Base-by-base conservation (phyloP, 345 rosid species). In the Cochlearia excelsa region DNA sequence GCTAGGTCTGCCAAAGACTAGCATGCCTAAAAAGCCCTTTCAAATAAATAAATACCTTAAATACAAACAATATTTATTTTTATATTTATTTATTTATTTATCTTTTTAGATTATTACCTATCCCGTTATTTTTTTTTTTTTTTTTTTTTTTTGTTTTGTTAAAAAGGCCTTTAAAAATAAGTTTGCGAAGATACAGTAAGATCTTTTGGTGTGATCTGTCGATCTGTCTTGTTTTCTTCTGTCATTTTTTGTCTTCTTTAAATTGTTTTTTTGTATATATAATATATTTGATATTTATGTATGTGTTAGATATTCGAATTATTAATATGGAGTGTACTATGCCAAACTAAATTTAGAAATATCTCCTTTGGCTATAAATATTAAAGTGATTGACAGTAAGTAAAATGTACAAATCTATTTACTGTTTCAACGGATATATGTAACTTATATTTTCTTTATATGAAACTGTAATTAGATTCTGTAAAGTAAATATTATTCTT, bases 21-120 rank as follows among this genome's bases (percentile, higher is more conserved):
- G 74, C 74, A 70, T 70, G 69, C 74, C 69, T 70, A 70, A 26
- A 70, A 70, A 63, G 69, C 7, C 53, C 33, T 70, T 63, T 16
- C 23, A 16, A 16, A 0, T 57, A 34, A 50, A 56, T 70, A 30
- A 61, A 47, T 57, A 30, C 51, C 65, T 27, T 58, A 66, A 26
- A 60, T 53, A 52, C 27, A 16, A 46, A 68, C 48, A 16, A 9
- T 44, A 8, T 59, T 39, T 58, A 40, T 59, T 67, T 28, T 5
- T 29, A 16, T 16, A 16, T 16, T 16, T 58, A 40, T 59, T 67
- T 28, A 3, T 29, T 0, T 16, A 16, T 16, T 16, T 16, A 16
- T 16, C 23, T 16, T 16, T 16, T 16, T 16, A 16, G 23, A 16
- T 16, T 16, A 16, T 16, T 16, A 16, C 23, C 23, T 16, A 16